Conservation (phyloP, 768 basidiomycete species). For the Gloeostereum incarnatum region DNA sequence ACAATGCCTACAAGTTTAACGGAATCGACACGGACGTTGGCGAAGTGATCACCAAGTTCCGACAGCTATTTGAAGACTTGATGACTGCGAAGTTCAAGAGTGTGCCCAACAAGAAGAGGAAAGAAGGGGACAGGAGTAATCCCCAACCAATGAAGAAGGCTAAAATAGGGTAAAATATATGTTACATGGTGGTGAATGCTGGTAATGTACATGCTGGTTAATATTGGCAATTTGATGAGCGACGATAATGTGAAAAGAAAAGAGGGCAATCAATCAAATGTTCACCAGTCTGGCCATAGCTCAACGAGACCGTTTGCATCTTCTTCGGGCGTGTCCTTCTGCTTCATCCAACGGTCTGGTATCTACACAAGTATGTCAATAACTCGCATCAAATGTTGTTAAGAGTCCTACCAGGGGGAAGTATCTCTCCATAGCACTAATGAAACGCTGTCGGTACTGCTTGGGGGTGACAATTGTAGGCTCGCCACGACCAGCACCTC, state of each 20-base stretch:
- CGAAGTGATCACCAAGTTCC: conserved; percentile 38
- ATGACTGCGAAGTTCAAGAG: conserved; percentile 33
- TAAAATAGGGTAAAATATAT: conserved; percentile 43
- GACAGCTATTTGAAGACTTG: conserved; percentile 45
- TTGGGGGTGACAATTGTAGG: conserved; percentile 96
- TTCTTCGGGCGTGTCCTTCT: conserved; percentile 69
- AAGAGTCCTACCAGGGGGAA: conserved; percentile 61
- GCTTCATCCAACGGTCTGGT: conserved; percentile 90
- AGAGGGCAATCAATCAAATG: no score
- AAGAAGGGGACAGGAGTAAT: conserved; percentile 58
- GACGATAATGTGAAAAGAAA: no score
- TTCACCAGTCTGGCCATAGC: conserved; percentile 60
- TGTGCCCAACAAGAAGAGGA: conserved; percentile 57
- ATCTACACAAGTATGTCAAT: conserved; percentile 34
- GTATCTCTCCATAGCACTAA: conserved; percentile 85
- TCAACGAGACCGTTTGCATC: conserved; percentile 48
- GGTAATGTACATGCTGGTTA: no score
- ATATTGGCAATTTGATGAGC: no score
- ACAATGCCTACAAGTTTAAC: conserved; percentile 88
- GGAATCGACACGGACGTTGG: conserved; percentile 77
- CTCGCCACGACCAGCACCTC: conserved; percentile 78
- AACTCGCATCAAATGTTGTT: background rate
- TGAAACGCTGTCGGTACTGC: conserved; percentile 84
- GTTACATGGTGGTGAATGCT: background rate
- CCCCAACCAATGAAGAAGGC: conserved; percentile 62